Base-by-base conservation (phyloP, 164 flowering plant species). In the Liriodendron chinense region DNA sequence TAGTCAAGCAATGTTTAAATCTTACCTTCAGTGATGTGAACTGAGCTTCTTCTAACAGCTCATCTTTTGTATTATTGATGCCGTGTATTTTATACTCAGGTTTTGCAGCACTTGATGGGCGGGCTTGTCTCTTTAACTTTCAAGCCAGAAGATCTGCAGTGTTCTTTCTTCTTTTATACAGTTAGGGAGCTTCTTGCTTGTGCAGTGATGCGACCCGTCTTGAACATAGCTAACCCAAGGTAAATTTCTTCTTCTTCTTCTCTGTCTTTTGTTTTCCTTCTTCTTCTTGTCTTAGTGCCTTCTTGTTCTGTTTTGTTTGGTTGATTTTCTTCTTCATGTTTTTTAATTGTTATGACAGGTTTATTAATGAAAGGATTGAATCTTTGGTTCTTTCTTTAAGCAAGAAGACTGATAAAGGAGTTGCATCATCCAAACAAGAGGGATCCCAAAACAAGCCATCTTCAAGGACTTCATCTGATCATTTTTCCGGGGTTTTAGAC, bases 161-260 rank as follows among this genome's bases (percentile, higher is more conserved):
- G 99, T 80, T 86, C 89, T 76, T 87, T 91, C 81, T 96, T 94
- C 74, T 94, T 87, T 53, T 86, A 79, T 81, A 82, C 82, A 67
- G 90, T 76, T 16, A 84, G 98, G 73, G 99, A 96, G 87, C 96
- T 96, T 82, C 96, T 96, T 86, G 93, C 98, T 63, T 88, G 96
- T 87, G 93, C 92, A 73, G 99, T 96, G 73, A 87, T 96, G 69
- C 87, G 98, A 57, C 99, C 99, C 53, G 94, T 96, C 74, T 69
- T 96, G 76, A 96, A 96, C 80, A 83, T 96, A 73, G 97, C 89
- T 70, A 96, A 71, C 81, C 98, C 98, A 73, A 89, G 93, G 99
- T 91, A 77, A 7, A 4, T 34, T 34, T 34, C 71, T 48, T 26
- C 9, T 70, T 69, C 24, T 10, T 49, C 65, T 69, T 69, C 10